Percentiles rank a stretch among this genome's conserved stretches.
Conservation (phyloP, 495 filamentous ascomycete species). For the Neurospora sp. region DNA sequence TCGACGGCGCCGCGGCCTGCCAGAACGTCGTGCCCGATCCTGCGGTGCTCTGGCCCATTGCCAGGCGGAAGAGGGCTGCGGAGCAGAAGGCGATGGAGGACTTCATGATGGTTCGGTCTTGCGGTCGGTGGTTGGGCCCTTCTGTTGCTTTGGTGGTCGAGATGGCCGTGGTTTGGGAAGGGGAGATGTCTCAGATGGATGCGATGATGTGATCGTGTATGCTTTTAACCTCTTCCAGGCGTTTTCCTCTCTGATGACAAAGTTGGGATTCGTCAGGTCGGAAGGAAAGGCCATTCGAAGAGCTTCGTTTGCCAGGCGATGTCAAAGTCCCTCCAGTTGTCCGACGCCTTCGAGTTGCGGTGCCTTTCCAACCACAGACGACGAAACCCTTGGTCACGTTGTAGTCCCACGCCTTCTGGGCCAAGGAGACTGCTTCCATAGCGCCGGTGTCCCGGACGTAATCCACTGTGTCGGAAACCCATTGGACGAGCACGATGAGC, state of each 20-base stretch:
- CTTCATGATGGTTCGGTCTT: not conserved
- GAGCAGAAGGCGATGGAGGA: not conserved
- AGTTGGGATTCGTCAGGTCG: not conserved
- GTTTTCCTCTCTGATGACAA: not conserved
- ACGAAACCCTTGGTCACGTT: not conserved
- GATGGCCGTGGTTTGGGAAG: not conserved
- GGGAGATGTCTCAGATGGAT: not conserved
- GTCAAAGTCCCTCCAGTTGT: not conserved
- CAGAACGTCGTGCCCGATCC: not conserved
- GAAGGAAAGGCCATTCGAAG: not conserved
- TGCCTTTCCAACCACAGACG: not conserved
- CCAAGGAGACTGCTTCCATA: not conserved
- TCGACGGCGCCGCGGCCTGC: conserved; percentile 1
- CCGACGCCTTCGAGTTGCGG: not conserved
- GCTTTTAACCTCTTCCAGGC: not conserved
- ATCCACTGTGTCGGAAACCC: not conserved
- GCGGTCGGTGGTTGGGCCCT: not conserved
- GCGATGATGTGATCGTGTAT: not conserved
- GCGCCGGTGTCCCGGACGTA: not conserved
- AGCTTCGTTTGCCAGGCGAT: not conserved
- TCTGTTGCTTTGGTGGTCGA: not conserved
- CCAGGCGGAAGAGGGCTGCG: conserved; percentile 4
- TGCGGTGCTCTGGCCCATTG: conserved; percentile 4
- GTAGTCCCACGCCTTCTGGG: not conserved
- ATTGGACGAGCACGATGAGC: not conserved